Conservation (phyloP, 345 rosid genomes). For the Lepidium africanum region DNA sequence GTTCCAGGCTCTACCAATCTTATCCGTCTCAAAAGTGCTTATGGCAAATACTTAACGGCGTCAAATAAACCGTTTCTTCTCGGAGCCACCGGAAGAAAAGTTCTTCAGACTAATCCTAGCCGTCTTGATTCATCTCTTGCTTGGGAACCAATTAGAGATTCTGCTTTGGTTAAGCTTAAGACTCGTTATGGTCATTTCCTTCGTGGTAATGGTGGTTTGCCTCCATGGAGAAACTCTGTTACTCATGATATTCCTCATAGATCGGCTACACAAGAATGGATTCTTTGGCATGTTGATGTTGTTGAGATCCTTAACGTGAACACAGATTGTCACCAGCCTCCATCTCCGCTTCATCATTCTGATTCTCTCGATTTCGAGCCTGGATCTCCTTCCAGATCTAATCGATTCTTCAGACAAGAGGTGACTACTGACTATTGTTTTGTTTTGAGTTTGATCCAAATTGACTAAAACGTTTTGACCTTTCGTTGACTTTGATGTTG, state of each 20-base stretch:
- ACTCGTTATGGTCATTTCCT: constrained; percentile 59
- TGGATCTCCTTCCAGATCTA: constrained; percentile 50
- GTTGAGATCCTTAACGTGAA: constrained; percentile 36
- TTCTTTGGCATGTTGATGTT: constrained; percentile 69
- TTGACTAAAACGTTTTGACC: not conserved
- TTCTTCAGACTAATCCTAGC: constrained; percentile 42
- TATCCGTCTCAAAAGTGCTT: constrained; percentile 61
- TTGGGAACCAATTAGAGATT: constrained; percentile 72
- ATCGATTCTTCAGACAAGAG: constrained; percentile 58
- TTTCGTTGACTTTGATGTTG: constrained; percentile 16
- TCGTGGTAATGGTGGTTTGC: constrained; percentile 66
- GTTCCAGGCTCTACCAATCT: constrained; percentile 40
- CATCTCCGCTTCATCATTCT: constrained; percentile 34
- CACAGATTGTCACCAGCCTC: not conserved
- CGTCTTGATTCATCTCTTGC: constrained; percentile 57
- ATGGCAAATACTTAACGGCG: constrained; percentile 75
- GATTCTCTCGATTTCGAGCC: constrained; percentile 50
- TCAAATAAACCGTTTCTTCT: constrained; percentile 69
- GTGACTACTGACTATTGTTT: constrained; percentile 17
- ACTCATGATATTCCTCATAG: constrained; percentile 73
- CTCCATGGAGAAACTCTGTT: constrained; percentile 84
- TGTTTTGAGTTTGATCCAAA: not conserved
- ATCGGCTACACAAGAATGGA: constrained; percentile 58
- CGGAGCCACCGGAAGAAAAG: constrained; percentile 75
- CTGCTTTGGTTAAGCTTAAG: constrained; percentile 40